Percentiles rank a stretch among this genome's conserved stretches.
Evolutionary conservation across 2,329 filamentous ascomycete species (phyloP).

Genomic region (Fusarium oligoseptatum): DNA sequence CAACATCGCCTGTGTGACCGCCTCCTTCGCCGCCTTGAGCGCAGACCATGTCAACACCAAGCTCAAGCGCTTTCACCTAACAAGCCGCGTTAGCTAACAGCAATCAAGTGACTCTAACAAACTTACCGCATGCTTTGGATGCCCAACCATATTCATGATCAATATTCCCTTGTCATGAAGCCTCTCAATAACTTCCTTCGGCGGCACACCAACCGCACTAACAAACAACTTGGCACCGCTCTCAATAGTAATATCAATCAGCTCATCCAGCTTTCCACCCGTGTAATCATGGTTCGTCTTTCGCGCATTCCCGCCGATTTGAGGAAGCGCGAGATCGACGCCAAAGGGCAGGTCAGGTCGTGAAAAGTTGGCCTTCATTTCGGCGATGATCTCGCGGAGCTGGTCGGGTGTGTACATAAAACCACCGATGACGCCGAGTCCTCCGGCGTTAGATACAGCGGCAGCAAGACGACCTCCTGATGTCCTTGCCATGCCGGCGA

Average conservation of each 20-base stretch:
- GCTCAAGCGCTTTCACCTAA: constrained; percentile 79
- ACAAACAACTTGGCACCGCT: constrained; percentile 90
- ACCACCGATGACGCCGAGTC: constrained; percentile 81
- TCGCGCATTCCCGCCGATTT: constrained; percentile 85
- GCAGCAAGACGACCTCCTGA: constrained; percentile 84
- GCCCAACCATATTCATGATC: constrained; percentile 98
- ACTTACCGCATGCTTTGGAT: constrained; percentile 84
- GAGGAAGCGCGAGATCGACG: constrained; percentile 90
- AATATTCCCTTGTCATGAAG: constrained; percentile 85
- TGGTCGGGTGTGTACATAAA: constrained; percentile 80
- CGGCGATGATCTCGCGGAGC: constrained; percentile 83
- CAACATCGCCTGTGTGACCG: constrained; percentile 90
- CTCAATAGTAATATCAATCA: constrained; percentile 88
- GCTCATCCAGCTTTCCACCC: constrained; percentile 85
- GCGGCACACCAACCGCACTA: constrained; percentile 88
- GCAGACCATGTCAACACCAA: constrained; percentile 91
- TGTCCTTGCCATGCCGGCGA: constrained; percentile 93
- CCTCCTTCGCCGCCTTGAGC: constrained; percentile 94
- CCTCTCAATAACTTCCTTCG: constrained; percentile 76
- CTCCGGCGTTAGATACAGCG: constrained; percentile 89
- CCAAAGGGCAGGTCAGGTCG: constrained; percentile 84
- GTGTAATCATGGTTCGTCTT: constrained; percentile 98
- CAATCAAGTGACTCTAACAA: neutral
- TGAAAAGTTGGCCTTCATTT: constrained; percentile 82
- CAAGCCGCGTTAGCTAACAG: constrained; percentile 15